Base-by-base conservation (phyloP, 306 rosid genomes). In the Luffa acutangula region DNA sequence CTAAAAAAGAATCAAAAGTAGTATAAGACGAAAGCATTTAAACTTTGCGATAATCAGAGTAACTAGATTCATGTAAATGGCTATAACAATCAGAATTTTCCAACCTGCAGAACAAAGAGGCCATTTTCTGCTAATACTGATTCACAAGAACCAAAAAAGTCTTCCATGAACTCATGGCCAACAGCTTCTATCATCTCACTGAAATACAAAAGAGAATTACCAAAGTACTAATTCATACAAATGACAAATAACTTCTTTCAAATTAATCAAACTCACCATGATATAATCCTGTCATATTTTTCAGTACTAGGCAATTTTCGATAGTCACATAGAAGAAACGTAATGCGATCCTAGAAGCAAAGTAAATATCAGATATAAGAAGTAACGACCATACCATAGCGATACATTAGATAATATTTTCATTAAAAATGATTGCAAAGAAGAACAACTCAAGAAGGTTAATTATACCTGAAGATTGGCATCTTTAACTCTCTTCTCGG, bases 281-380 rank as follows among this genome's bases (percentile, higher is more conserved):
- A 89, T 86, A 92, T 89, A 21, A 94, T 91, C 86, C 97, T 84
- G 82, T 94, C 95, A 21, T 81, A 94, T 88, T 84, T 89, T 62
- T 79, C 7, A 25, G 83, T 79, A 52, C 86, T 45, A 1, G 92
- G 91, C 80, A 93, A 64, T 84, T 92, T 92, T 81, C 98, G 94
- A 79, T 94, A 94, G 81, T 94, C 98, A 37, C 94, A 85, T 13
- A 90, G 88, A 77, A 90, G 92, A 83, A 94, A 87, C 53, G 80
- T 89, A 84, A 94, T 88, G 62, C 51, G 83, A 52, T 90, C 96
- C 97, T 94, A 89, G 11, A 52, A 42, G 7, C 46, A 42, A 42
- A 9, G 46, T 42, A 41, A 25, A 65, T 6, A 65, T 39, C 15
- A 36, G 42, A 62, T 62, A 60, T 31, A 36, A 53, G 20, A 9